Base-by-base conservation (phyloP, 2,329 filamentous ascomycete genomes). In the Trematosphaeria pertusa region DNA sequence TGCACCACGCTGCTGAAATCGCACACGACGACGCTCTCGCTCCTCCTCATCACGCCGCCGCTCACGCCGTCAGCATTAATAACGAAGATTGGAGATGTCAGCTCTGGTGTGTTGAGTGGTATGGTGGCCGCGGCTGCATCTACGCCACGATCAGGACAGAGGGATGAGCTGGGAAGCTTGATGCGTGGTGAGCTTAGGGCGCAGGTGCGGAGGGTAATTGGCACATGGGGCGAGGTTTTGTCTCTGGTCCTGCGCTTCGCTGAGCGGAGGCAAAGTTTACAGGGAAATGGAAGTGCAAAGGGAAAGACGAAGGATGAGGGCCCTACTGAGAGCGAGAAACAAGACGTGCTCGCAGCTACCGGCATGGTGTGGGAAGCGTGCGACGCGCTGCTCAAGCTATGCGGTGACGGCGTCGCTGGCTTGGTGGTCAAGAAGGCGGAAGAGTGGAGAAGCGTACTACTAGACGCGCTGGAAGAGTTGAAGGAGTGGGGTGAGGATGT, bases 401-500 rank as follows among this genome's bases (percentile, higher is more conserved):
- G 85, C 37, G 78, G 78, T 5, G 73, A 85, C 18, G 91, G 91
- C 0, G 81, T 95, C 4, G 82, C 81, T 0, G 89, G 87, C 0
- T 77, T 91, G 46, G 80, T 93, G 36, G 79, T 88, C 0, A 78
- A 81, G 56, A 91, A 87, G 65, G 87, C 87, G 1, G 84, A 89
- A 58, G 81, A 91, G 67, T 89, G 87, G 72, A 78, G 85, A 31
- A 89, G 89, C 45, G 83, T 88, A 2, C 75, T 97, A 18, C 83
- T 89, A 59, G 93, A 97, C 74, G 88, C 91, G 0, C 82, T 95
- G 58, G 84, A 89, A 52, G 93, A 97, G 73, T 71, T 97, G 55
- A 89, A 91, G 67, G 90, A 93, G 59, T 97, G 92, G 91, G 85
- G 87, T 15, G 88, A 91, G 1, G 87, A 91, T 60, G 81, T 83